A percentile compares a stretch with the other conserved stretches of the same genome.
Conservation (phyloP, 768 basidiomycete species). For the Lactifluus subvellereus region DNA sequence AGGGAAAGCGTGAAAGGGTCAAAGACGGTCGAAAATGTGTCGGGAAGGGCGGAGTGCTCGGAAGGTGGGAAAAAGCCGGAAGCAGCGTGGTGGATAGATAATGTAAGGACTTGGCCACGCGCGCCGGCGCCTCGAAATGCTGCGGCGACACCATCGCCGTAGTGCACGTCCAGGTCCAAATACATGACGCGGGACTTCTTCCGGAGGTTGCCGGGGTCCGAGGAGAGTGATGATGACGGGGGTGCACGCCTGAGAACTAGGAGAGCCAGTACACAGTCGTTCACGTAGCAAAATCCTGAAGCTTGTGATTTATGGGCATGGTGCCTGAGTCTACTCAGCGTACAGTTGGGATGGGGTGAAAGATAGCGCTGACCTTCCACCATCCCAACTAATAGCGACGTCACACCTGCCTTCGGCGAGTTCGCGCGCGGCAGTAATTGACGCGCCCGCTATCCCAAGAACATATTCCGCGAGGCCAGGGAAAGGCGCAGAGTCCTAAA, state of each 20-base stretch:
- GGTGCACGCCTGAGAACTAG: constrained; percentile 52
- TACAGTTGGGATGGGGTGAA: not conserved
- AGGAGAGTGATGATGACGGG: constrained; percentile 7
- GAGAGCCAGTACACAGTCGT: constrained; percentile 80
- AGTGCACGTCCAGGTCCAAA: constrained; percentile 89
- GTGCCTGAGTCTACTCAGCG: constrained; percentile 44
- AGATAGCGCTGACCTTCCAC: constrained; percentile 55
- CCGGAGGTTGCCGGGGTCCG: not conserved
- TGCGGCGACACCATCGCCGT: constrained; percentile 80
- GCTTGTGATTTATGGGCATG: constrained; percentile 76
- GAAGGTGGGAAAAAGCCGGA: constrained; percentile 82
- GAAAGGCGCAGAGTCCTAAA: constrained; percentile 82
- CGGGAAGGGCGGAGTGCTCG: constrained; percentile 43
- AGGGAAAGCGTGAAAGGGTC: constrained; percentile 74
- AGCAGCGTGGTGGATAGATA: constrained; percentile 80
- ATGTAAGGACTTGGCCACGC: constrained; percentile 41
- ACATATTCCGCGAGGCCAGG: constrained; percentile 63
- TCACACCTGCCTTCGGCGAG: constrained; percentile 48
- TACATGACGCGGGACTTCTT: constrained; percentile 71
- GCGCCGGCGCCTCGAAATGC: constrained; percentile 47
- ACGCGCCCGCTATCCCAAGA: constrained; percentile 65
- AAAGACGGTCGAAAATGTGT: constrained; percentile 33
- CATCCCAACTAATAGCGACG: constrained; percentile 84
- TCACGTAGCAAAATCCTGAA: constrained; percentile 92
- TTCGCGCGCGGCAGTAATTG: constrained; percentile 63